phyloP scores from a whole-genome alignment of 2,329 filamentous ascomycete species.

The Claviceps africana region DNA sequence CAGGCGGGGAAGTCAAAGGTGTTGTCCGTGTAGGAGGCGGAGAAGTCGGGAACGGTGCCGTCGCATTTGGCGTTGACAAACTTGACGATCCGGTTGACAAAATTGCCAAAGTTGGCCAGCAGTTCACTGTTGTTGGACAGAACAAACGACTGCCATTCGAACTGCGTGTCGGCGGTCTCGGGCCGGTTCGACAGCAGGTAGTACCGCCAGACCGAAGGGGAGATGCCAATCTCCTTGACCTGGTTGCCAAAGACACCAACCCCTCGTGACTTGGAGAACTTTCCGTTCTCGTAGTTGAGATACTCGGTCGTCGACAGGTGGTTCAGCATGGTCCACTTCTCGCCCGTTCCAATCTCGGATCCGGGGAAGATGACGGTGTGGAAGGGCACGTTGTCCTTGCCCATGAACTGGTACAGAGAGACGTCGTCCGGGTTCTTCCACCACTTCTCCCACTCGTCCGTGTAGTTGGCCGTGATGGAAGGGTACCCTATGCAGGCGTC shows the following conservation, averaged over 20 bases:
- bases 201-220: constrained; percentile 83
- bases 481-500: constrained; percentile 88
- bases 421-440: constrained; percentile 86
- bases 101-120: constrained; percentile 61
- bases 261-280: constrained; percentile 84
- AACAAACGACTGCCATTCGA: constrained; percentile 77
- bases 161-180: constrained; percentile 76
- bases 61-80: constrained; percentile 65
- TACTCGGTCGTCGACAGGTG: constrained; percentile 80
- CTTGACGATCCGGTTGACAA: constrained; percentile 61
- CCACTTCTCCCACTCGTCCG: constrained; percentile 81
- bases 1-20: constrained; percentile 23
- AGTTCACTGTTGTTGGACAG: constrained; percentile 79
- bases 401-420: constrained; percentile 86
- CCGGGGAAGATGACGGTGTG: constrained; percentile 87
- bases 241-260: constrained; percentile 87
- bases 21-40: constrained; percentile 42
- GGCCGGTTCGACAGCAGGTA: constrained; percentile 77
- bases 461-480: constrained; percentile 89
- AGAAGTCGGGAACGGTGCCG: constrained; percentile 50
- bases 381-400: constrained; percentile 52
- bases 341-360: constrained; percentile 68
- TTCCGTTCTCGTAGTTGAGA: constrained; percentile 75
- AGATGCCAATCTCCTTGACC: constrained; percentile 72
- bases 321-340: constrained; percentile 82